These are phyloP conservation scores for Fusarium continuum DNA, from an alignment of 2,329 filamentous ascomycete genomes.

Conservation along the genomic window DNA sequence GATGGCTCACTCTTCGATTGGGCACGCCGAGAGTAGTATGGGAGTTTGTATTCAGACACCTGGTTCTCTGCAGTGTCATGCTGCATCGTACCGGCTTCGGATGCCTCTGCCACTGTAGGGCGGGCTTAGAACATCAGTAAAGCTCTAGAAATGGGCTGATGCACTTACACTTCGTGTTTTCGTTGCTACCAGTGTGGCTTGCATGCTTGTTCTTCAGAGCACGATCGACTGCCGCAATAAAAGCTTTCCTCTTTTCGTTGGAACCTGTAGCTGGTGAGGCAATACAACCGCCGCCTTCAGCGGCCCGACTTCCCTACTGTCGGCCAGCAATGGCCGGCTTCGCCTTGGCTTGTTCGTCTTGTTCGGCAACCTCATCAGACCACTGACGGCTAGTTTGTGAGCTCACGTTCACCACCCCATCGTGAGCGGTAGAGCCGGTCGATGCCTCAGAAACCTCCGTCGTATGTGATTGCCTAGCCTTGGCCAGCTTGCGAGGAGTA, in stretches of 20 bases:
- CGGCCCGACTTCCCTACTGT: slow-evolving; percentile 14
- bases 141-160: neutral
- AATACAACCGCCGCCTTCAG: neutral
- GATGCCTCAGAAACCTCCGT: slow-evolving; percentile 27
- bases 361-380: slow-evolving; percentile 46
- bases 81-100: slow-evolving; percentile 24
- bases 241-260: slow-evolving; percentile 30
- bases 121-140: slow-evolving; percentile 31
- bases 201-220: slow-evolving; percentile 27
- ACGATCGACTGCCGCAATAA: slow-evolving; percentile 33
- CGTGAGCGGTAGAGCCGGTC: slow-evolving; percentile 11
- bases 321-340: slow-evolving; percentile 1
- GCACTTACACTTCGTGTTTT: slow-evolving; percentile 27
- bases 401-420: slow-evolving; percentile 8
- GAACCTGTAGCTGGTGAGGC: neutral
- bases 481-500: slow-evolving; percentile 54
- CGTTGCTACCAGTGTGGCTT: neutral
- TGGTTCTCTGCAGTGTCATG: slow-evolving; percentile 29
- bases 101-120: slow-evolving; percentile 29
- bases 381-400: slow-evolving; percentile 38
- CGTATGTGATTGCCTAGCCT: slow-evolving; percentile 13
- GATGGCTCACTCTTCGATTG: slow-evolving; percentile 60
- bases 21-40: slow-evolving; percentile 55
- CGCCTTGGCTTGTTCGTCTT: slow-evolving; percentile 25
- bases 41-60: slow-evolving; percentile 44